Evolutionary conservation across 2,329 filamentous ascomycete genomes (phyloP).

Genomic region (Alternaria panax): DNA sequence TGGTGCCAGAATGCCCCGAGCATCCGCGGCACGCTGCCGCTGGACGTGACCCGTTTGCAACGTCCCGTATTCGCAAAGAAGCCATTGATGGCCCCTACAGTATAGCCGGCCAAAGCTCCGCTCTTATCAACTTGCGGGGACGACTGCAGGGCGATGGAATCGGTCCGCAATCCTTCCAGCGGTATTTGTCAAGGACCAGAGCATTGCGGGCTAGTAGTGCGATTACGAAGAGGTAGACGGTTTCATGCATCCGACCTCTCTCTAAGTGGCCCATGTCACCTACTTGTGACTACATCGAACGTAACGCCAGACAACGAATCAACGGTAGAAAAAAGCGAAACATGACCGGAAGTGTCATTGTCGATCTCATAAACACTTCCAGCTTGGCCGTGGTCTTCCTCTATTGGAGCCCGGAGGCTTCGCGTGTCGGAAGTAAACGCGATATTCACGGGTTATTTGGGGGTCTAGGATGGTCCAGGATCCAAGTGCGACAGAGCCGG

Average conservation of each 20-base stretch:
- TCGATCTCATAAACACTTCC: background rate
- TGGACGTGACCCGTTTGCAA: background rate
- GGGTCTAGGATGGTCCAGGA: background rate
- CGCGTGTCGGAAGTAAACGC: no score
- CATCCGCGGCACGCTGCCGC: background rate
- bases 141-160: background rate
- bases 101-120: background rate
- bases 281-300: background rate
- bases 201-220: background rate
- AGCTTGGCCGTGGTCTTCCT: background rate
- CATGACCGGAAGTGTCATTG: background rate
- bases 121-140: conserved; percentile 1
- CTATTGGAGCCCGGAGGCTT: no score
- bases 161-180: background rate
- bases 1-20: background rate
- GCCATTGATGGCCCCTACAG: background rate
- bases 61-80: background rate
- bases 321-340: background rate
- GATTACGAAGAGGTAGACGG: background rate
- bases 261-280: background rate
- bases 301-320: background rate
- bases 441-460: no score
- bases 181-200: background rate
- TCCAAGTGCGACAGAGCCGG: background rate
- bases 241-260: background rate